phyloP scores from a whole-genome alignment of 768 basidiomycete species.

The Gymnopilus junonius region DNA sequence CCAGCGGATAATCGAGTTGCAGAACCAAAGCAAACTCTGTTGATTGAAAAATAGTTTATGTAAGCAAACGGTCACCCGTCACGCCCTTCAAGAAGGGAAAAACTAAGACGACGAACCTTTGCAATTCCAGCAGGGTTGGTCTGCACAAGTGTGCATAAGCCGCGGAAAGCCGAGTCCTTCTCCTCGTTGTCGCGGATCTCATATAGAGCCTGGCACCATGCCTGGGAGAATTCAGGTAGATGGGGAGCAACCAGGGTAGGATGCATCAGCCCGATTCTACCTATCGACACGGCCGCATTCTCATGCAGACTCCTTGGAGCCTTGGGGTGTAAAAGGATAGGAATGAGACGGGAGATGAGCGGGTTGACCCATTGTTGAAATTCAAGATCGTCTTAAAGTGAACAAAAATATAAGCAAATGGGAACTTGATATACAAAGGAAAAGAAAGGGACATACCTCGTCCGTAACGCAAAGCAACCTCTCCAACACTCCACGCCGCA shows the following conservation, averaged over 20 bases:
- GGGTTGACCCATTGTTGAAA: constrained; percentile 93
- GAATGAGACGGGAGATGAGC: constrained; percentile 86
- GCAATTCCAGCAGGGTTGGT: constrained; percentile 93
- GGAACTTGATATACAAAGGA: too few relatives aligned
- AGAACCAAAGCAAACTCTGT: constrained; percentile 96
- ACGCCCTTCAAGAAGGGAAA: not conserved
- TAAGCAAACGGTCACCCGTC: not conserved
- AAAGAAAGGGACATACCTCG: constrained; percentile 52
- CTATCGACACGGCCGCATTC: constrained; percentile 98
- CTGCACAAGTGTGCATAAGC: constrained; percentile 94
- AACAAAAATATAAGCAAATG: constrained; percentile 1
- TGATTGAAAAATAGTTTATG: not conserved
- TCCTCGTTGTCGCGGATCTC: constrained; percentile 99
- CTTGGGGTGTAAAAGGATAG: constrained; percentile 90
- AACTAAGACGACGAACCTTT: constrained; percentile 64
- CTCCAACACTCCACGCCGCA: constrained; percentile 99
- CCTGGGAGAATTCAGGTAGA: constrained; percentile 87
- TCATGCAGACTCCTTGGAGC: constrained; percentile 94
- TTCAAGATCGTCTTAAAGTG: constrained; percentile 67
- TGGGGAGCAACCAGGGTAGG: constrained; percentile 88
- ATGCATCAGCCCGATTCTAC: constrained; percentile 93
- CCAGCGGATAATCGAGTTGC: constrained; percentile 97
- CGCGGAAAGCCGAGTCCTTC: constrained; percentile 98
- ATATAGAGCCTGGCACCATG: constrained; percentile 96
- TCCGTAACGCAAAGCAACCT: constrained; percentile 93